phyloP scores from a whole-genome alignment of 768 basidiomycete genomes.

The Mrakia blollopis region DNA sequence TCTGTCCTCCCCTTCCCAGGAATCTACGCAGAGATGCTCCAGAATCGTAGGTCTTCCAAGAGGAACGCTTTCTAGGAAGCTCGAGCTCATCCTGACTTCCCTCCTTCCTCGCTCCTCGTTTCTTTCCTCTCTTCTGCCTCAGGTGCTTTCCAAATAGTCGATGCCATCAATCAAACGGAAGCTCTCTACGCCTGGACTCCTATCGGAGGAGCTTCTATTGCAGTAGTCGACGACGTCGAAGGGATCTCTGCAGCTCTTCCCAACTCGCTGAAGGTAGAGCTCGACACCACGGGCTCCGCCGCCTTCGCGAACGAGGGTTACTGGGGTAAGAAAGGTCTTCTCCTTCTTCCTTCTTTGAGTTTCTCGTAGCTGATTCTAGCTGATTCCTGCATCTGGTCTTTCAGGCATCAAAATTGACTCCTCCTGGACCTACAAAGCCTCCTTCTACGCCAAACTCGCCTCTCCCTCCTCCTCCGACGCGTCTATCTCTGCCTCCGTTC shows the following conservation, averaged over 20 bases:
- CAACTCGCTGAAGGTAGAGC: conserved; percentile 58
- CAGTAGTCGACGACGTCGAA: conserved; percentile 51
- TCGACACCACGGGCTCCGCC: conserved; percentile 45
- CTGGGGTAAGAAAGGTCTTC: conserved; percentile 38
- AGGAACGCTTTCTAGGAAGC: background rate
- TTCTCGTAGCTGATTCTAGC: too few species aligned
- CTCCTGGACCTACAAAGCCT: conserved; percentile 56
- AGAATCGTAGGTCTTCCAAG: conserved; percentile 47
- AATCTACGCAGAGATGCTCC: conserved; percentile 63
- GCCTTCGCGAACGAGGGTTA: conserved; percentile 61
- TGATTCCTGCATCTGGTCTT: background rate
- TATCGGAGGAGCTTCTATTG: conserved; percentile 49
- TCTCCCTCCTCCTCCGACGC: conserved; percentile 41
- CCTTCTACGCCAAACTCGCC: conserved; percentile 59
- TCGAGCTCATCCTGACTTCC: background rate
- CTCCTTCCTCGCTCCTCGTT: background rate
- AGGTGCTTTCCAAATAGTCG: conserved; percentile 62
- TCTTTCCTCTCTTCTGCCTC: background rate
- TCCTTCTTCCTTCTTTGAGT: background rate
- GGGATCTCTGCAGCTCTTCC: conserved; percentile 60
- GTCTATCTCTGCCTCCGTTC: conserved; percentile 46
- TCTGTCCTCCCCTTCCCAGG: conserved; percentile 45
- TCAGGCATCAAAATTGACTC: conserved; percentile 57
- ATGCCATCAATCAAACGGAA: conserved; percentile 54
- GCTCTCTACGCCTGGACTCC: conserved; percentile 53